Evolutionary conservation across 257 asterid genomes (phyloP).

Genomic region (Solanum bulbocastanum): DNA sequence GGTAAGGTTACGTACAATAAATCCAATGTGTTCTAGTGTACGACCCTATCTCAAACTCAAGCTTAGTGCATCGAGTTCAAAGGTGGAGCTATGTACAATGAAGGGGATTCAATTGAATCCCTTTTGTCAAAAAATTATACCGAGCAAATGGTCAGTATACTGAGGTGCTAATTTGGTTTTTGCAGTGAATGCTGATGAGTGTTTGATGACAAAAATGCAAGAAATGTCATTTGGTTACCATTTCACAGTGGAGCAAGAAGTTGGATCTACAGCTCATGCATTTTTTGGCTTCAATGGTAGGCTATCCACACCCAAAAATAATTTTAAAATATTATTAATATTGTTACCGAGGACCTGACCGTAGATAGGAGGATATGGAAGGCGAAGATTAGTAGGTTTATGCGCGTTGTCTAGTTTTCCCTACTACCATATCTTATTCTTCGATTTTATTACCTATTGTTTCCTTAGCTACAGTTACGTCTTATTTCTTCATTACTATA

Average conservation of each 20-base stretch:
- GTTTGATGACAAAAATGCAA: slow-evolving; percentile 12
- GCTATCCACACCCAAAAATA: not conserved
- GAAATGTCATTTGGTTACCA: slow-evolving; percentile 37
- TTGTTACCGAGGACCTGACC: not conserved
- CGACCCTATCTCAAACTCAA: not conserved
- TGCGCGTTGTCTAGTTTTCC: not conserved
- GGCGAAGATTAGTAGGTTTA: not conserved
- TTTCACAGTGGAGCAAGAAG: slow-evolving; percentile 69
- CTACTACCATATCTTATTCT: not conserved
- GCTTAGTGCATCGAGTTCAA: not conserved
- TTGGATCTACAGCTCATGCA: slow-evolving; percentile 47
- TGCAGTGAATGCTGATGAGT: slow-evolving; percentile 13
- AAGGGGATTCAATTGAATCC: not conserved
- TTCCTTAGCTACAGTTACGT: accelerated
- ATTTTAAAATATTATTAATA: not conserved
- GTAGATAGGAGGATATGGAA: not conserved
- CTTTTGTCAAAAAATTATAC: not conserved
- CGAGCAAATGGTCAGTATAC: not conserved
- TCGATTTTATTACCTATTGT: not conserved
- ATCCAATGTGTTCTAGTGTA: not conserved
- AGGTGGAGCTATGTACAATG: not conserved
- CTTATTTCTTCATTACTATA: not conserved
- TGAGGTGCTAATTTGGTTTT: not conserved
- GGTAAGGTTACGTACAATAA: not conserved
- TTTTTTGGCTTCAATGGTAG: slow-evolving; percentile 66